Conservation (phyloP, 192 early-diverging fungal genomes). For the Coemansia interrupta region DNA sequence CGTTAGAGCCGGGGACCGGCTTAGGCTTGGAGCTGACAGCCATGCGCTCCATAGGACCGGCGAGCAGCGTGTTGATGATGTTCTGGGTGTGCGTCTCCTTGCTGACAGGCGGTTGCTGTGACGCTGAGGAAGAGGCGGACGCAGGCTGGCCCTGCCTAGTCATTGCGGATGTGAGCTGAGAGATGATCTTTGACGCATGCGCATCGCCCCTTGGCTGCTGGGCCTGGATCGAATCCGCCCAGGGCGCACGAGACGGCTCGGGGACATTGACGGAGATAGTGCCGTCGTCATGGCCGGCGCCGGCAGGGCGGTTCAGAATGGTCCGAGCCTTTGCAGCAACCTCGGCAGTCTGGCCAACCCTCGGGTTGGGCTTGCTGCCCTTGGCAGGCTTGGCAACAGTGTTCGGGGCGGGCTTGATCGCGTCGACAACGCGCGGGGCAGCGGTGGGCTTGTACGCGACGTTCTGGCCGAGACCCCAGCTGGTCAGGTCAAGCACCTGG, state of each 20-base stretch:
- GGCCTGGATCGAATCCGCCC: constrained; percentile 9
- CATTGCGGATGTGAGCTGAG: constrained; percentile 23
- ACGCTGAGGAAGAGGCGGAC: no score
- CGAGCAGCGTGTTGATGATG: constrained; percentile 43
- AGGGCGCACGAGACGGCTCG: constrained; percentile 38
- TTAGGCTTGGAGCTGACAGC: constrained; percentile 7
- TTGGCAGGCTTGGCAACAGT: not conserved
- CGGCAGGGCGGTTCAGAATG: constrained; percentile 7
- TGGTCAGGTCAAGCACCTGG: constrained; percentile 71
- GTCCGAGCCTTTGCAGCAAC: constrained; percentile 23
- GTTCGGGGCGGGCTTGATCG: constrained; percentile 21
- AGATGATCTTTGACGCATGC: constrained; percentile 31
- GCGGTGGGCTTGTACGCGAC: constrained; percentile 16
- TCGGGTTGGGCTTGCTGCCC: not conserved
- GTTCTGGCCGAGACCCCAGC: constrained; percentile 36
- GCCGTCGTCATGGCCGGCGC: not conserved
- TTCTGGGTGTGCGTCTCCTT: constrained; percentile 28
- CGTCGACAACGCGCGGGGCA: constrained; percentile 25
- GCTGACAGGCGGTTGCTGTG: not conserved
- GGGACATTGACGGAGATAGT: constrained; percentile 19
- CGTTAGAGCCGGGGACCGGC: not conserved
- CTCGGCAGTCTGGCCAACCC: constrained; percentile 17
- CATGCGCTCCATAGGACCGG: constrained; percentile 25
- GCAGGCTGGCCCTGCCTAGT: constrained; percentile 1
- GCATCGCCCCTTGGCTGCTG: not conserved